These are phyloP conservation scores for Priceomyces carsonii DNA, from an alignment of 805 yeast genomes.

Conservation along the genomic window DNA sequence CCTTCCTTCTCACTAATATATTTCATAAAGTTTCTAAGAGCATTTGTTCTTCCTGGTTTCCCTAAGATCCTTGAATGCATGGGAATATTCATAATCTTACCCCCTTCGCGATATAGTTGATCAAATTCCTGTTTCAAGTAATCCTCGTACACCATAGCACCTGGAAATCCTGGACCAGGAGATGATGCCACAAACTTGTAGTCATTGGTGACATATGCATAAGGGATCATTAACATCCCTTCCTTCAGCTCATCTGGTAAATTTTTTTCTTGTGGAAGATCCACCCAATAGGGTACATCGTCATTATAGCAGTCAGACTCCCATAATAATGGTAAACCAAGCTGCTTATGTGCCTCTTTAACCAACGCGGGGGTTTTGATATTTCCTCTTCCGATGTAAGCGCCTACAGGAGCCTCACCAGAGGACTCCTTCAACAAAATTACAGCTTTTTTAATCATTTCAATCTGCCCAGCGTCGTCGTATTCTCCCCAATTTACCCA, in stretches of 20 bases:
- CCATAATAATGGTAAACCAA: slow-evolving; percentile 30
- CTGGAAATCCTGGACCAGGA: slow-evolving; percentile 12
- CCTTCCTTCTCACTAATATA: slow-evolving; percentile 30
- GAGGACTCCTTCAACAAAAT: slow-evolving; percentile 26
- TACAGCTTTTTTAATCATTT: slow-evolving; percentile 28
- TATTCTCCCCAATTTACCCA: slow-evolving; percentile 32
- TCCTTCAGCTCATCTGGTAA: slow-evolving; percentile 17
- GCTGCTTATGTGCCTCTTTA: slow-evolving; percentile 32
- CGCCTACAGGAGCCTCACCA: slow-evolving; percentile 36
- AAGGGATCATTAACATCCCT: slow-evolving; percentile 28
- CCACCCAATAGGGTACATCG: slow-evolving; percentile 38
- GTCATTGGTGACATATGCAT: slow-evolving; percentile 28
- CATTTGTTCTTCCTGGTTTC: slow-evolving; percentile 35
- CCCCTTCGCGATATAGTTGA: slow-evolving; percentile 34
- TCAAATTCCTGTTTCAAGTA: slow-evolving; percentile 12
- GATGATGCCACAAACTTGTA: slow-evolving; percentile 18
- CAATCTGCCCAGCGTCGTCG: slow-evolving; percentile 31
- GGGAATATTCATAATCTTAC: slow-evolving; percentile 37
- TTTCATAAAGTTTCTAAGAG: slow-evolving; percentile 34
- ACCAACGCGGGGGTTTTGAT: slow-evolving; percentile 30
- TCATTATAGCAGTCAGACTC: slow-evolving; percentile 36
- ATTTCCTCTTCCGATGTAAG: slow-evolving; percentile 35
- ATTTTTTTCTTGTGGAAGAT: slow-evolving; percentile 20
- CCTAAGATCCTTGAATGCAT: slow-evolving; percentile 36
- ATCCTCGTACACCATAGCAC: slow-evolving; percentile 12